Evolutionary conservation across 2,329 filamentous ascomycete species (phyloP), one percentile per base, ranked within the genome.

Genomic region (Claviceps capensis): DNA sequence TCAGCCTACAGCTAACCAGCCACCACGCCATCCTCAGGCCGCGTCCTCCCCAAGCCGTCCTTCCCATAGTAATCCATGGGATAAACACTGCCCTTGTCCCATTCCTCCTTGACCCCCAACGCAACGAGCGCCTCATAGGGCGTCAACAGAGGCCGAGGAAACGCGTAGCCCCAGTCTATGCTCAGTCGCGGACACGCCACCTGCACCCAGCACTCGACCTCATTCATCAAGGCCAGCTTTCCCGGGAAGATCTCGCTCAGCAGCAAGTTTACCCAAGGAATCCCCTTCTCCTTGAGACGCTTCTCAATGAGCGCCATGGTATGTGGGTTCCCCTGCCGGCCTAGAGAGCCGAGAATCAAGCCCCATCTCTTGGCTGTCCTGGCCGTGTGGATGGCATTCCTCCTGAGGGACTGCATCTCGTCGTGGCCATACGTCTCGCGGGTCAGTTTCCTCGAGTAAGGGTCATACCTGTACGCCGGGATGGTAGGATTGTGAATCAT

Each of bases 121-220:
- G 88, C 87, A 37, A 98, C 83, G 54, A 97, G 76, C 6, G 93
- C 93, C 71, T 98, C 93, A 60, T 98, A 96, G 2, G 93, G 91
- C 50, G 91, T 97, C 63, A 98, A 68, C 53, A 98, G 66, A 47
- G 93, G 93, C 47, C 87, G 72, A 1, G 88, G 80, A 64, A 98
- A 98, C 0, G 93, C 93, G 70, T 97, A 97, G 0, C 93, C 93
- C 93, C 93, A 98, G 69, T 98, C 93, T 59, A 98, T 98, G 67
- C 91, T 97, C 65, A 98, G 65, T 48, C 93, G 74, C n/a, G 93
- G 93, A 69, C 93, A 98, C 5, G 93, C 93, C 49, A 98, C 89
- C 69, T 98, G 93, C 41, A 98, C 91, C 93, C 93, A 98, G 61
- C 89, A 95, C 64, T 96, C 91, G 2, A 98, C 87, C 62, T 97